A percentile compares a stretch with the other conserved stretches of the same genome.
Conservation (phyloP, 148 eudicot species). For the Agrostemma githago region DNA sequence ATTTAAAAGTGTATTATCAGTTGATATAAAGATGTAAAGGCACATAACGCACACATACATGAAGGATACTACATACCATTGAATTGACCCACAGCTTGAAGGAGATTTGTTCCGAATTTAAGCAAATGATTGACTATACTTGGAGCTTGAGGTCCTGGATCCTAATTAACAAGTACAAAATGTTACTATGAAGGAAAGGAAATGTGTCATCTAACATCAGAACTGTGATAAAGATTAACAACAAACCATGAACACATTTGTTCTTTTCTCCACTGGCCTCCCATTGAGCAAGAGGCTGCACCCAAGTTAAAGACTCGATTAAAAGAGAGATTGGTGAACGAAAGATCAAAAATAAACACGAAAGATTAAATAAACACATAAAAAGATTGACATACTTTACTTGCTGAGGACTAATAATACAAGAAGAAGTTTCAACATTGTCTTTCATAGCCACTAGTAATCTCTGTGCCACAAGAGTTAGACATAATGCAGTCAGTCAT, state of each 20-base stretch:
- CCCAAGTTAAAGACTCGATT: conserved; percentile 21
- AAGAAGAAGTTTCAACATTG: conserved; percentile 68
- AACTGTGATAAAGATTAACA: neutral
- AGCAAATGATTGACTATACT: conserved; percentile 47
- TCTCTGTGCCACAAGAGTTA: conserved; percentile 41
- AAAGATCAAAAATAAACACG: neutral
- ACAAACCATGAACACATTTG: conserved; percentile 49
- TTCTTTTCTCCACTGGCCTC: conserved; percentile 60
- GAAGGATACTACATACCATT: conserved; percentile 39
- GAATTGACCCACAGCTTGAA: conserved; percentile 80
- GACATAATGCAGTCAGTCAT: neutral
- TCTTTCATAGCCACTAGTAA: conserved; percentile 69
- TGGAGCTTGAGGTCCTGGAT: conserved; percentile 69
- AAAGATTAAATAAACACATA: conserved; percentile 2
- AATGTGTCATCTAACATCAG: neutral
- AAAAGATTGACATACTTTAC: conserved; percentile 49
- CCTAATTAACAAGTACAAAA: conserved; percentile 36
- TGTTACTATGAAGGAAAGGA: neutral
- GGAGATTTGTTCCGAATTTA: conserved; percentile 73
- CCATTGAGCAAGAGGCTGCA: conserved; percentile 84
- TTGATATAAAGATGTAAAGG: conserved; percentile 2
- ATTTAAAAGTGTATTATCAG: conserved; percentile 6
- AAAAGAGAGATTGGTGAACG: conserved; percentile 3
- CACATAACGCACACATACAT: conserved; percentile 4
- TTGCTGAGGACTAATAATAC: conserved; percentile 60